Base-by-base conservation (phyloP, 2,329 filamentous ascomycete species). In the Fusarium nygamai region DNA sequence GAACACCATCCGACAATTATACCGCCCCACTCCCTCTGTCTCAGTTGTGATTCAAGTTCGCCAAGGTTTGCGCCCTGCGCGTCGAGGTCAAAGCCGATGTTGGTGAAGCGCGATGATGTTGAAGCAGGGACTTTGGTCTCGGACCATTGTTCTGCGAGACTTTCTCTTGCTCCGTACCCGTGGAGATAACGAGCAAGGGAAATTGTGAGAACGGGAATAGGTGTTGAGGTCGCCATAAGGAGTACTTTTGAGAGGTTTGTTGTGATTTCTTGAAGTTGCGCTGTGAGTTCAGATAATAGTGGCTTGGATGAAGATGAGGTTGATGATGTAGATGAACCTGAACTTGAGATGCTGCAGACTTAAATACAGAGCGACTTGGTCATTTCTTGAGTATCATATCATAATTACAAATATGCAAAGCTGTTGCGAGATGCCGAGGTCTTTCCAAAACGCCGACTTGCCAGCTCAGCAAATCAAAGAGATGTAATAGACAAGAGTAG, bases 1-100 rank as follows among this genome's bases (percentile, higher is more conserved):
- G 54, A 43, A 3, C 69, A 72, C 69, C 69, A 72, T 1, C 64
- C 69, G 5, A 72, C 19, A 7, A 61, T 65, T 4, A 72, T 41
- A 0, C 69, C 69, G 2, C 44, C 34, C 64, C 64, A 72, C 8
- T 53, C 3, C 3, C 34, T 22, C n/a, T 64, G 34, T 1, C 2
- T 13, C 0, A 72, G 8, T 0, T 16, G 4, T 1, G 13, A 9
- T 0, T n/a, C 46, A n/a, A 72, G 59, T 1, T 53, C 31, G 1
- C 17, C 54, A 1, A 72, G 48, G 11, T 72, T 72, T 8, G 6
- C 29, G 3, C 64, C 59, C 7, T 61, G 41, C 2, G 16, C 58
- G 5, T 61, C 33, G 5, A 72, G 69, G 12, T 72, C 38, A 29
- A 72, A 72, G 20, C 69, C 69, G 8, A 53, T 2, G 7, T 72